Base-by-base conservation (phyloP, 495 filamentous ascomycete species). In the Endocarpon pusillum region DNA sequence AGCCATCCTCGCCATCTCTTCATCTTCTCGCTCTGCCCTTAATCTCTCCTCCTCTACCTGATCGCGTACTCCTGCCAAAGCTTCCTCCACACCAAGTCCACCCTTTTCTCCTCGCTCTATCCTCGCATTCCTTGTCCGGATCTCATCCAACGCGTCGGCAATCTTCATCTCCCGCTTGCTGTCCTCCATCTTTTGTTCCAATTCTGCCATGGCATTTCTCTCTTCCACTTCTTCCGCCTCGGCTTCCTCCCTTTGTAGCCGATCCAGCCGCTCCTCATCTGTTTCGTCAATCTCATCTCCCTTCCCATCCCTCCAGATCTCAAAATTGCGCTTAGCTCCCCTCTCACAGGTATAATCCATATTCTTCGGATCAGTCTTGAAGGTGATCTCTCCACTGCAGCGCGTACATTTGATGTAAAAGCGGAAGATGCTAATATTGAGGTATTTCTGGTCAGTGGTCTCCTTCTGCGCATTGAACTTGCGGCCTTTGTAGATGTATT, bases 401-500 rank as follows among this genome's bases (percentile, higher is more conserved):
- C 85, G 60, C 39, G 89, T 94, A 57, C 91, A 99, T 2, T 81
- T 67, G 46, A 97, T 97, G 54, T 87, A 92, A 64, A 96, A 94
- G 1, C 87, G 72, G 62, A 76, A 89, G 35, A 96, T 86, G 40
- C 79, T 69, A 40, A 99, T 93, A 35, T 62, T 62, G 38, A 87
- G 71, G 60, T 99, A 99, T 42, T 77, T 80, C 48, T 96, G 85
- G 25, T 89, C 83, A 4, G 80, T 82, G 5, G 78, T 92, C 47
- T 94, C 83, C 43, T 99, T 99, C 33, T 84, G 74, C 2, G 89
- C 86, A 55, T 94, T 97, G 68, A 94, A 96, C 47, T 94, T 96
- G 32, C 86, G 75, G 1, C 87, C 87, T 42, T 82, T 81, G 64
- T 94, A 93, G 51, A 97, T 94, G 66, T 81, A 94, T 61, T 94